Evolutionary conservation across 2,329 filamentous ascomycete species (phyloP).

Genomic region (Pseudocercospora vitis): DNA sequence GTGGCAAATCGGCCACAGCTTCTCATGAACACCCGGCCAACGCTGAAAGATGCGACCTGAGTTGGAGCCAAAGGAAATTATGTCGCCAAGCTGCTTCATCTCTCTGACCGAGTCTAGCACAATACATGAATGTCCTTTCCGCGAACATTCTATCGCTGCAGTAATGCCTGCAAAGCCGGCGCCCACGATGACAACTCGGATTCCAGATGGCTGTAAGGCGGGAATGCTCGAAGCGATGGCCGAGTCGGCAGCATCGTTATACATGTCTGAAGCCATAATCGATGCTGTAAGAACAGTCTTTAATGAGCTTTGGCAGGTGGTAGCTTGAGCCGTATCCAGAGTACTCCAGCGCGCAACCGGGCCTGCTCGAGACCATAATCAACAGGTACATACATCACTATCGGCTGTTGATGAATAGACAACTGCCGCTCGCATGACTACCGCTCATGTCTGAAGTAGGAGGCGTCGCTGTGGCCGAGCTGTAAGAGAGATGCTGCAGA

Average conservation of each 20-base stretch:
- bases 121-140: constrained; percentile 60
- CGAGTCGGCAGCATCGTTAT: neutral
- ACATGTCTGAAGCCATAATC: neutral
- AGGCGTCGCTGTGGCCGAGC: neutral
- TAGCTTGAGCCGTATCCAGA: neutral
- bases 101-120: constrained; percentile 60
- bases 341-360: neutral
- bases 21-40: constrained; percentile 48
- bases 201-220: constrained; percentile 44
- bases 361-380: neutral
- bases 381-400: neutral
- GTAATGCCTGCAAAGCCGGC: constrained; percentile 63
- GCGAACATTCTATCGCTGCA: constrained; percentile 62
- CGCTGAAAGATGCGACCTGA: constrained; percentile 61
- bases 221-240: neutral
- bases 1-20: constrained; percentile 38
- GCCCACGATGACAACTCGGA: constrained; percentile 55
- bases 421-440: constrained; percentile 1
- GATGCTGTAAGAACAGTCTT: neutral
- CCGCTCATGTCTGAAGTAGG: neutral
- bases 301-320: neutral
- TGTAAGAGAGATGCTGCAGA: constrained; percentile 2
- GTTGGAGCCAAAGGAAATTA: constrained; percentile 63
- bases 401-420: neutral
- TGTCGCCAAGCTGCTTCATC: constrained; percentile 60